phyloP scores from a whole-genome alignment of 2,329 filamentous ascomycete species.

The Aspergillus tubingensis region DNA sequence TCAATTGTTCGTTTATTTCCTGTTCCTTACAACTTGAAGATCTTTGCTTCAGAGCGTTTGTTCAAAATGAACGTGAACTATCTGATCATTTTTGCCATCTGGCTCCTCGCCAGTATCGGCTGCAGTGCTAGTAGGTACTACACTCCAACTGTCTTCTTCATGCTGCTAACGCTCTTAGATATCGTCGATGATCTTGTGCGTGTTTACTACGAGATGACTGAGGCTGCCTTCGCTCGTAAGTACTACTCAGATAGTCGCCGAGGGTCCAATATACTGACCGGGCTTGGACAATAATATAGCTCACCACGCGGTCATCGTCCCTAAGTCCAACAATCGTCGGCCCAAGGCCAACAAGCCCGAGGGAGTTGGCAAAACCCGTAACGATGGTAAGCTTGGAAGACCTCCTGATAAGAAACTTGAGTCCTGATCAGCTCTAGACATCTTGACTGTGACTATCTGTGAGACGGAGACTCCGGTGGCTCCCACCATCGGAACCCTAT shows the following conservation, averaged over 20 bases:
- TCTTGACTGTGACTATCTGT: slow-evolving; percentile 26
- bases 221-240: slow-evolving; percentile 10
- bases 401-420: background rate
- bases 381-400: background rate
- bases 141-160: background rate
- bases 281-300: background rate
- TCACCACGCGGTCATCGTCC: background rate
- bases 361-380: no score
- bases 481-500: background rate
- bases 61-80: slow-evolving; percentile 18
- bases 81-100: slow-evolving; percentile 23
- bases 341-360: no score
- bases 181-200: background rate
- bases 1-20: background rate
- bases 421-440: slow-evolving; percentile 3
- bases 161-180: background rate
- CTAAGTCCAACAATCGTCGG: no score
- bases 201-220: background rate
- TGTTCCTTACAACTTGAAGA: background rate
- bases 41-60: slow-evolving; percentile 1
- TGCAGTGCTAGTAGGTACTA: slow-evolving; percentile 24
- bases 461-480: slow-evolving; percentile 1
- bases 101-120: slow-evolving; percentile 22
- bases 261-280: background rate
- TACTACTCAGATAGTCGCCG: background rate